phyloP scores from a whole-genome alignment of 1,139 yeast genomes.

The Nakaseomyces bracarensis region DNA sequence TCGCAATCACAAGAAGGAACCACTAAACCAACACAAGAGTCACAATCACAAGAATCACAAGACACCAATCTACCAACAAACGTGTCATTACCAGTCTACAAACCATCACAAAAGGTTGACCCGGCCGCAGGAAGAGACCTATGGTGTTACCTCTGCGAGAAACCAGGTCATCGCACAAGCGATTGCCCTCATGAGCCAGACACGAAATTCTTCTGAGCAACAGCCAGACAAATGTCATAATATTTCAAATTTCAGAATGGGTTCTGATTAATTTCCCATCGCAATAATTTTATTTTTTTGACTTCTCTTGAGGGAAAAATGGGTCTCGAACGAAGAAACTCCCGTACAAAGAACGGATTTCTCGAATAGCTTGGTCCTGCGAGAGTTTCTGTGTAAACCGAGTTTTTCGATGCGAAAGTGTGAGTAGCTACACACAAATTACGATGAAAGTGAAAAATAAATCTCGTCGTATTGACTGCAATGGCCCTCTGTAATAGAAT shows the following conservation, averaged over 20 bases:
- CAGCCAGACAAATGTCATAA: neutral
- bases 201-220: neutral
- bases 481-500: too few species aligned
- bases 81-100: conserved; percentile 45
- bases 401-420: too few species aligned
- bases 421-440: neutral
- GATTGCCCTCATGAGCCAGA: conserved; percentile 71
- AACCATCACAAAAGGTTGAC: conserved; percentile 46
- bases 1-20: too few species aligned
- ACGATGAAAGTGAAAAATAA: neutral
- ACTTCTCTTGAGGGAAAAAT: too few species aligned
- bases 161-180: conserved; percentile 76
- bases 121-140: conserved; percentile 65
- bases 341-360: neutral
- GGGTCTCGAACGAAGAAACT: neutral
- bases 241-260: too few species aligned
- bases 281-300: too few species aligned
- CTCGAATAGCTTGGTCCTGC: too few species aligned
- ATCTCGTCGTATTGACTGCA: too few species aligned
- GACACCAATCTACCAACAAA: conserved; percentile 14
- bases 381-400: neutral
- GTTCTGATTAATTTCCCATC: too few species aligned
- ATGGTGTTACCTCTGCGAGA: conserved; percentile 92
- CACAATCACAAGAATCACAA: neutral
- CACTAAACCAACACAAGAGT: too few species aligned